Percentiles rank a stretch among this genome's conserved stretches.
Conservation (phyloP, 73 alveolate species). For the Paramecium pentaurelia region DNA sequence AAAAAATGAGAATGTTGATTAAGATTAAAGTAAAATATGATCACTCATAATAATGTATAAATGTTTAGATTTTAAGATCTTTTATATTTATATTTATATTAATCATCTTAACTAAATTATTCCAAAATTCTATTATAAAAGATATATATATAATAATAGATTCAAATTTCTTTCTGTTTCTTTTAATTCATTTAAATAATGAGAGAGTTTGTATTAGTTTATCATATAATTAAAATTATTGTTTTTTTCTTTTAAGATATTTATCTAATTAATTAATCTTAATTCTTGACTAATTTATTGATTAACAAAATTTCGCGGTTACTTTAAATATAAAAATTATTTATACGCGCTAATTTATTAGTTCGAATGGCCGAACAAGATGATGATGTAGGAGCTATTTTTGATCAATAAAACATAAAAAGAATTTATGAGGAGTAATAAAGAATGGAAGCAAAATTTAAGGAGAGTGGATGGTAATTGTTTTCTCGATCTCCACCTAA, state of each 20-base stretch:
- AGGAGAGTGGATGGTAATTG: slow-evolving; percentile 49
- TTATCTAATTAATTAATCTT: not conserved
- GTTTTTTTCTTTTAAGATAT: not conserved
- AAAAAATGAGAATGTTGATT: not conserved
- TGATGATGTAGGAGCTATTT: not conserved
- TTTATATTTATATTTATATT: no score
- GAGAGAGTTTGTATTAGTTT: no score
- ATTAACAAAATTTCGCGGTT: not conserved
- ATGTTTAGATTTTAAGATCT: not conserved
- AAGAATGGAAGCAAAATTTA: slow-evolving; percentile 15
- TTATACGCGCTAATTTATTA: not conserved
- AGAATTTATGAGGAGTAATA: not conserved
- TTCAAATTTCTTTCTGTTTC: no score
- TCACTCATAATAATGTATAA: not conserved
- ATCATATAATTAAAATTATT: no score
- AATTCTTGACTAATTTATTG: not conserved
- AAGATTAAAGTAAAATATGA: not conserved
- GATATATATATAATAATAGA: no score
- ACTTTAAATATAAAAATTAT: no score
- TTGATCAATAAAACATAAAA: not conserved
- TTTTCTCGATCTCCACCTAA: not conserved
- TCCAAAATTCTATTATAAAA: no score
- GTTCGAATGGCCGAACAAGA: not conserved
- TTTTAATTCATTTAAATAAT: no score
- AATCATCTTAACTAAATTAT: no score